A percentile compares a stretch with the other conserved stretches of the same genome.
Conservation (phyloP, 176 grass and related monocot species). For the Oropetium thomaeum region DNA sequence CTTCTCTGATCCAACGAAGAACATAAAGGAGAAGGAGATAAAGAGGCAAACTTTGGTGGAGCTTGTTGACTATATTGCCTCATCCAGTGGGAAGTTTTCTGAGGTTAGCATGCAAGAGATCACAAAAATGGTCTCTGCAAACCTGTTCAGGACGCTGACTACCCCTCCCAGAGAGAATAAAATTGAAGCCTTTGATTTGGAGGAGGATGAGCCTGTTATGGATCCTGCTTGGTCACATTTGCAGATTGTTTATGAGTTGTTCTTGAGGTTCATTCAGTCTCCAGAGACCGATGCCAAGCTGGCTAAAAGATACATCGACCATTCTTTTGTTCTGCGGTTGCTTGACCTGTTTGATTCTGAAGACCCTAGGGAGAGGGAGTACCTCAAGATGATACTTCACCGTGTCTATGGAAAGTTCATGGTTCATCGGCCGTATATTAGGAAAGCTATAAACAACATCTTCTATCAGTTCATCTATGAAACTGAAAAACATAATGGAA, state of each 20-base stretch:
- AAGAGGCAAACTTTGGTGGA: constrained; percentile 80
- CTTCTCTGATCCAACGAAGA: constrained; percentile 63
- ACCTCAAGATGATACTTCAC: constrained; percentile 84
- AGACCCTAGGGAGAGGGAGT: constrained; percentile 82
- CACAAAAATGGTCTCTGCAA: constrained; percentile 55
- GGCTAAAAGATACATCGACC: constrained; percentile 76
- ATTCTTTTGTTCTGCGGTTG: constrained; percentile 68
- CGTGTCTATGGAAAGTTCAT: constrained; percentile 94
- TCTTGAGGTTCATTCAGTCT: constrained; percentile 79
- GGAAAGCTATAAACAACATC: constrained; percentile 84
- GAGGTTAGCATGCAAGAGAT: constrained; percentile 75
- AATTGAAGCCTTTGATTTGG: constrained; percentile 61
- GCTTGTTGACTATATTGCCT: constrained; percentile 62
- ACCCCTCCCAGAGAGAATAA: constrained; percentile 56
- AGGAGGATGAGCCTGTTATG: constrained; percentile 84
- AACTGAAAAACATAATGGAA: constrained; percentile 84
- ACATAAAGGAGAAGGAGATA: constrained; percentile 72
- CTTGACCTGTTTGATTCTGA: constrained; percentile 90
- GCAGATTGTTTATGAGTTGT: constrained; percentile 84
- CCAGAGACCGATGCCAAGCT: constrained; percentile 79
- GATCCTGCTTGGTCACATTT: constrained; percentile 78
- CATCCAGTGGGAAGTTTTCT: constrained; percentile 48
- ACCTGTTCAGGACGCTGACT: constrained; percentile 63
- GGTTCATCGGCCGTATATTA: constrained; percentile 77
- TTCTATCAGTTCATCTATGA: constrained; percentile 93